Evolutionary conservation across 192 early-diverging fungal species (phyloP).

Genomic region (Coemansia javaensis): DNA sequence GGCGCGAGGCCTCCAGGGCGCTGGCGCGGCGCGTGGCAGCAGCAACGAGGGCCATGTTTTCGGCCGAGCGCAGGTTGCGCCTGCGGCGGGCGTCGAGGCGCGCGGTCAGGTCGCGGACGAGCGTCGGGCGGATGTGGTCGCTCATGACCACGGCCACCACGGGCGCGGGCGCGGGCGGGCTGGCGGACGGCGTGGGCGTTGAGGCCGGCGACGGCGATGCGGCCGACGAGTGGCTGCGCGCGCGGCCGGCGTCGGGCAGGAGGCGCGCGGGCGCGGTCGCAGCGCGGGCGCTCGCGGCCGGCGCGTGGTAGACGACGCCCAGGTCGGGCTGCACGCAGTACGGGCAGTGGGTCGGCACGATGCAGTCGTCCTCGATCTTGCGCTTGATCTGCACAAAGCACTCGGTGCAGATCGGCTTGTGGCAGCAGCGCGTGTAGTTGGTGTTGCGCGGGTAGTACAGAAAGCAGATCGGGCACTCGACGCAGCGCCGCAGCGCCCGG

Average conservation of each 20-base stretch:
- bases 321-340: conserved; percentile 85
- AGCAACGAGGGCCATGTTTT: conserved; percentile 35
- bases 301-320: conserved; percentile 70
- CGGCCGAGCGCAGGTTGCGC: conserved; percentile 22
- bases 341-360: conserved; percentile 71
- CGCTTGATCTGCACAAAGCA: conserved; percentile 96
- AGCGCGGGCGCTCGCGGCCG: conserved; percentile 8
- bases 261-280: neutral
- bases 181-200: too few relatives aligned
- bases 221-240: conserved; percentile 31
- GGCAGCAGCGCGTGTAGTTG: conserved; percentile 90
- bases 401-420: conserved; percentile 93
- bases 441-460: conserved; percentile 89
- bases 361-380: conserved; percentile 58
- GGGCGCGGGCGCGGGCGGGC: too few relatives aligned
- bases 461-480: conserved; percentile 95
- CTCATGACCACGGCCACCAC: conserved; percentile 65
- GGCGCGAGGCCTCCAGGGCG: conserved; percentile 2
- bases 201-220: conserved; percentile 6
- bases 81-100: conserved; percentile 11
- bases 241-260: conserved; percentile 11
- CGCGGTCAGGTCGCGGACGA: conserved; percentile 11
- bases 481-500: conserved; percentile 37
- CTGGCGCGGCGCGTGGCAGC: conserved; percentile 35
- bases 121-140: conserved; percentile 42